Evolutionary conservation across 2,329 filamentous ascomycete species (phyloP), one percentile per base, ranked within the genome.

Genomic region (Xylariaceae sp.): DNA sequence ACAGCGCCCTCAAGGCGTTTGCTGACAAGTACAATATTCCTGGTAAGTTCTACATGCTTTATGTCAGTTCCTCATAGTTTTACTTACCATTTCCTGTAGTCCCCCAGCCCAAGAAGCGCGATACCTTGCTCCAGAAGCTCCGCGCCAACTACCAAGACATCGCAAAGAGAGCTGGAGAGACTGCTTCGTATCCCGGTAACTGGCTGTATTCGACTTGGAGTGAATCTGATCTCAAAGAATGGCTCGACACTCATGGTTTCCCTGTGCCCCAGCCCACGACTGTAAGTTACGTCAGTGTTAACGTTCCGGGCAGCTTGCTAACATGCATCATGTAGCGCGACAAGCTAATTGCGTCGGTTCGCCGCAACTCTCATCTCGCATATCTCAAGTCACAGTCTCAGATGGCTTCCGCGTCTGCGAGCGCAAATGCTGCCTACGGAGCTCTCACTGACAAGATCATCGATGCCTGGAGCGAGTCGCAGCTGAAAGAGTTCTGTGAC

Each of bases 201-300:
- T 97, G 94, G 94, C 79, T 97, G 49, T 99, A 97, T 72, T 82
- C 87, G 62, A 81, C 88, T 6, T 99, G 94, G 94, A 88, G 89
- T 55, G 90, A 96, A 65, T 97, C 92, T 65, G 93, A 97, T 53
- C 78, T 96, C 64, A 97, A 97, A 80, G 83, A 89, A 66, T 99
- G 90, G 88, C 87, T 97, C 51, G 94, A 97, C 70, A 87, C 88
- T 66, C 86, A 91, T 66, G 94, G 94, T 55, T 86, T 93, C 74
- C 88, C 90, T 10, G 89, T 84, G 57, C 93, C 94, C 62, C 93
- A 97, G 73, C 89, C 91, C 35, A 85, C 85, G 53, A 87, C 80
- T 62, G 77, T 78, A 68, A 67, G 76, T 58, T 42, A 6, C 17
- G 5, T 30, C 23, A 30, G 23, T 5, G 45, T 11, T 13, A 8